phyloP scores from a whole-genome alignment of 1,139 yeast genomes.

The Petasospora rhodanensis region DNA sequence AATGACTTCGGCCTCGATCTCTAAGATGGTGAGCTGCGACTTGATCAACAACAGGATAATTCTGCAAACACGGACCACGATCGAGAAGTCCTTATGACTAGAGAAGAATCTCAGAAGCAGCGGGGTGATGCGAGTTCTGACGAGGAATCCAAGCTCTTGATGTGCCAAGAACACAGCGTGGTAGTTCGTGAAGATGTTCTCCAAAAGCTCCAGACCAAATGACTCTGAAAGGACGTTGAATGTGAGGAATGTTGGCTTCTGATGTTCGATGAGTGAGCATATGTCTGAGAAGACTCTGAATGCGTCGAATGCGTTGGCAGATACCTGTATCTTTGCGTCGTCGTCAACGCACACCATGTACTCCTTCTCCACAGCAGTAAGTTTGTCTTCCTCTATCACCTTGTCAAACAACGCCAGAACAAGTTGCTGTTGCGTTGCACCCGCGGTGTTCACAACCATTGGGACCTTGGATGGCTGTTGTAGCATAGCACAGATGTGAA shows the following conservation, averaged over 20 bases:
- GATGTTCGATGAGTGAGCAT: conserved; percentile 61
- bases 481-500: conserved; percentile 66
- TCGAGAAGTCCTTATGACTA: conserved; percentile 57
- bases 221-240: conserved; percentile 55
- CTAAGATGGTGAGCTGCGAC: conserved; percentile 56
- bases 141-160: conserved; percentile 57
- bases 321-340: conserved; percentile 39
- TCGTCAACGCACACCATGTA: conserved; percentile 41
- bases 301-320: conserved; percentile 62
- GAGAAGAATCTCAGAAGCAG: conserved; percentile 64
- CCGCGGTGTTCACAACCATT: conserved; percentile 85
- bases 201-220: conserved; percentile 76
- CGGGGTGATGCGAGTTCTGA: conserved; percentile 71
- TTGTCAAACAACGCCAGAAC: conserved; percentile 73
- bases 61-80: conserved; percentile 70
- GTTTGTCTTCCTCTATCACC: conserved; percentile 38
- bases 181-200: conserved; percentile 55
- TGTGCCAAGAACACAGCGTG: conserved; percentile 50
- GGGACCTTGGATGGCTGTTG: conserved; percentile 66
- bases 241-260: conserved; percentile 47
- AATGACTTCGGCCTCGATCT: conserved; percentile 77
- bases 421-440: conserved; percentile 87
- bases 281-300: conserved; percentile 65
- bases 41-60: conserved; percentile 57
- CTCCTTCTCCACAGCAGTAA: conserved; percentile 20